Base-by-base conservation (phyloP, 179 eudicot species). In the Camellia oleifera region DNA sequence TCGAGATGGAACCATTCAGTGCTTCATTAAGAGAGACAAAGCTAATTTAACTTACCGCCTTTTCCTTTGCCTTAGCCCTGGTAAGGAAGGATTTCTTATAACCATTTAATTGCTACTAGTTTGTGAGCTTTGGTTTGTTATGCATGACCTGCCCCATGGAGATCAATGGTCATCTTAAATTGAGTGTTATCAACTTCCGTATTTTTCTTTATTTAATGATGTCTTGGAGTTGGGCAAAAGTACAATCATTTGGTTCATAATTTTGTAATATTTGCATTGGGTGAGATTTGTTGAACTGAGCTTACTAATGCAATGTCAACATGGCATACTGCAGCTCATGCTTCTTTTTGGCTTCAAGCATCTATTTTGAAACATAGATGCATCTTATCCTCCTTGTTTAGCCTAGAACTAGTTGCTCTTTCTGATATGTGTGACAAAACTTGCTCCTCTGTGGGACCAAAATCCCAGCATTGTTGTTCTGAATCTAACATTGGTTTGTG, bases 21-120 rank as follows among this genome's bases (percentile, higher is more conserved):
- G 95, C 85, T 91, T 88, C 84, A 91, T 91, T 67, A 90, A 90
- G 86, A 86, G 95, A 78, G 88, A 91, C 82, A 91, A 90, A 85
- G 82, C 93, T 75, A 90, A 88, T 78, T 79, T 86, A 74, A 91
- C 93, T 6, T 91, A 91, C 81, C 90, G 84, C 74, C 89, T 91
- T 63, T 91, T 83, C 84, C 91, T 91, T 77, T 91, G 91, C 82
- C 91, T 93, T 61, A 91, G 95, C 87, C 92, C 93, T 68, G 92
- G 97, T 90, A 85, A 85, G 88, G 81, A 54, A 62, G 26, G 23
- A 1, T 52, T 63, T 18, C 18, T 52, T 56, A 5, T 60, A 10
- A 32, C 54, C 58, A 8, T 23, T 61, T 18, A 18, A 40, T 75
- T 58, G 8, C 44, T 76, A 45, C 20, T 64, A 23, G 64, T 26